A percentile compares a stretch with the other conserved stretches of the same genome.
These are phyloP conservation scores for Pistacia vera DNA, from an alignment of 345 rosid genomes.

Conservation along the genomic window DNA sequence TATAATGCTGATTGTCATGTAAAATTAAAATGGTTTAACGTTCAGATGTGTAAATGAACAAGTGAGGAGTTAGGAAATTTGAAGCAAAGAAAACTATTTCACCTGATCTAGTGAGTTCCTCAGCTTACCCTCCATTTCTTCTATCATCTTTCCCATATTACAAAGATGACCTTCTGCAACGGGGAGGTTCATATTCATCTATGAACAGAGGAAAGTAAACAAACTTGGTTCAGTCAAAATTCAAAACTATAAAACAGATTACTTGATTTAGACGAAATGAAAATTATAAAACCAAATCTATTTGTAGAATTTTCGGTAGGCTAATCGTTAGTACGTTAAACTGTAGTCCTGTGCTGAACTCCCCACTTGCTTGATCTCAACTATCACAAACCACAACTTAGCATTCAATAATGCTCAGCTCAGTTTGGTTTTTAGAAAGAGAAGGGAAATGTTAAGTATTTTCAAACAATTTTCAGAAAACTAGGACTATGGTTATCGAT, in stretches of 20 bases:
- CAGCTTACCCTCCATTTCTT: constrained; percentile 95
- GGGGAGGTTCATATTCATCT: constrained; percentile 92
- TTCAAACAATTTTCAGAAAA: neutral
- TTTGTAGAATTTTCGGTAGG: neutral
- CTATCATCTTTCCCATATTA: constrained; percentile 99
- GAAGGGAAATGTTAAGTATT: too few species aligned
- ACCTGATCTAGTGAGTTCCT: constrained; percentile 97
- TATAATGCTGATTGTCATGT: neutral
- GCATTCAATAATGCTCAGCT: neutral
- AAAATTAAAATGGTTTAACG: too few species aligned
- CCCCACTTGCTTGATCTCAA: neutral
- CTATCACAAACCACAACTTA: neutral
- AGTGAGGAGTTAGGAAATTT: neutral
- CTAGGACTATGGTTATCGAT: neutral
- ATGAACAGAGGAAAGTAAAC: neutral
- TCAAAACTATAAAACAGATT: neutral
- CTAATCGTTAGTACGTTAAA: neutral
- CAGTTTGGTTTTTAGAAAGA: too few species aligned
- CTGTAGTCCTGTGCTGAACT: neutral
- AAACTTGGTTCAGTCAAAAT: neutral
- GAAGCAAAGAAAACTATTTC: constrained; percentile 4
- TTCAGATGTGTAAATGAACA: neutral
- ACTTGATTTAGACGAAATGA: too few species aligned
- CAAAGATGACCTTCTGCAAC: constrained; percentile 91
- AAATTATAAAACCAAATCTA: neutral